Conservation (phyloP, 805 yeast species). For the Candida nemodendra region DNA sequence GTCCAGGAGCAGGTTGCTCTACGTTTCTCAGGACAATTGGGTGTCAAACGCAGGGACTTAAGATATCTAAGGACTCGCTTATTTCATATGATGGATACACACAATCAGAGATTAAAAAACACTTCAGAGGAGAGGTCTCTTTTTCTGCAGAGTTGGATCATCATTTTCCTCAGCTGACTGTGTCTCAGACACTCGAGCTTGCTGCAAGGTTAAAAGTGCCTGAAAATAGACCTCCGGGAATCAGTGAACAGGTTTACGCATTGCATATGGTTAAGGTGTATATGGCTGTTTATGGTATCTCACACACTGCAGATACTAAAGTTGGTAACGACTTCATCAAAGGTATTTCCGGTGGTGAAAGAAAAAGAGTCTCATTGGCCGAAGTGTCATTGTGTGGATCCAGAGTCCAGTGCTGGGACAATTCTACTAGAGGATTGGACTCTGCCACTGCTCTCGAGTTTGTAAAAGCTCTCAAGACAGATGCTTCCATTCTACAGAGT, state of each 20-base stretch:
- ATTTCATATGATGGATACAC: slow-evolving; percentile 54
- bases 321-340: slow-evolving; percentile 59
- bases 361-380: slow-evolving; percentile 60
- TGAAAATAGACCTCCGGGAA: slow-evolving; percentile 52
- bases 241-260: slow-evolving; percentile 49
- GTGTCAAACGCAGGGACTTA: slow-evolving; percentile 57
- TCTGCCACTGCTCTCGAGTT: slow-evolving; percentile 64
- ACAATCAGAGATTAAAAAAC: slow-evolving; percentile 45
- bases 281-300: slow-evolving; percentile 28
- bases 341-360: slow-evolving; percentile 65
- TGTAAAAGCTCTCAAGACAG: slow-evolving; percentile 49
- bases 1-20: slow-evolving; percentile 79
- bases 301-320: slow-evolving; percentile 51
- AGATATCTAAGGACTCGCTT: slow-evolving; percentile 43
- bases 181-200: slow-evolving; percentile 59
- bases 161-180: slow-evolving; percentile 67
- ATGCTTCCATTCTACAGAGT: slow-evolving; percentile 43
- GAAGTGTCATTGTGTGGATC: slow-evolving; percentile 40
- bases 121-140: slow-evolving; percentile 65
- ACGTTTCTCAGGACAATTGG: slow-evolving; percentile 60
- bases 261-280: slow-evolving; percentile 49
- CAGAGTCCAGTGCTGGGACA: slow-evolving; percentile 54
- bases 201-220: slow-evolving; percentile 63
- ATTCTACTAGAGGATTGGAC: slow-evolving; percentile 65
- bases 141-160: slow-evolving; percentile 66